Evolutionary conservation across 257 asterid genomes (phyloP), one percentile per base, ranked within the genome.

Genomic region (Solanum rostratum): DNA sequence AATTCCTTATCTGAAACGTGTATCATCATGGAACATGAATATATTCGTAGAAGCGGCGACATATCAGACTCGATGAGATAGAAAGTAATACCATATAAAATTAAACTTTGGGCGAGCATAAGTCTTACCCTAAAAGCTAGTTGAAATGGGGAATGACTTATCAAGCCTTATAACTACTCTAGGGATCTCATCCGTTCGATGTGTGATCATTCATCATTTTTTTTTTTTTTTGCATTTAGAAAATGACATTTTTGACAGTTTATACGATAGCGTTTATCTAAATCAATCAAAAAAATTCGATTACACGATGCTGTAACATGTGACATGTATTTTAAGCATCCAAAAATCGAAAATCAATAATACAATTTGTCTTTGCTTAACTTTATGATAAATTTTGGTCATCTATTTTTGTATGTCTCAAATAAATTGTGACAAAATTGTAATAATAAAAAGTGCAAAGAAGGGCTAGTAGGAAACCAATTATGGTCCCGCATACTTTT

Each of bases 401-500:
- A 74, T 13, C 27, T 45, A 49, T 15, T 49, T 84, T 86, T 73
- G n/a, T 37, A 86, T 70, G 80, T 54, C 87, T 82, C 52, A 82
- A 27, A 85, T 24, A 69, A 87, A 88, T 80, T 71, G 89, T 86
- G 45, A 49, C 82, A 76, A 27, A 49, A 24, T 8, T 49, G 62
- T 15, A 76, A 76, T 49, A 49, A 76, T 76, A 49, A 49, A 45
- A 76, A 76, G 43, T 76, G 29, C 81, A 49, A 89, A 84, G 86
- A 78, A 50, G 79, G 85, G 85, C 15, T 3, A 41, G 86, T 55
- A 81, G 89, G 91, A 79, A 82, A 68, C 53, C 78, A 84, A 85
- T 86, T 87, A 86, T 82, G 89, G 83, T 54, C 85, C 84, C 73
- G 85, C 82, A 88, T 86, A 84, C 82, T 84, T n/a, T 46, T 86